Conservation (phyloP, 2,329 filamentous ascomycete genomes). For the Alternaria tenuissima region DNA sequence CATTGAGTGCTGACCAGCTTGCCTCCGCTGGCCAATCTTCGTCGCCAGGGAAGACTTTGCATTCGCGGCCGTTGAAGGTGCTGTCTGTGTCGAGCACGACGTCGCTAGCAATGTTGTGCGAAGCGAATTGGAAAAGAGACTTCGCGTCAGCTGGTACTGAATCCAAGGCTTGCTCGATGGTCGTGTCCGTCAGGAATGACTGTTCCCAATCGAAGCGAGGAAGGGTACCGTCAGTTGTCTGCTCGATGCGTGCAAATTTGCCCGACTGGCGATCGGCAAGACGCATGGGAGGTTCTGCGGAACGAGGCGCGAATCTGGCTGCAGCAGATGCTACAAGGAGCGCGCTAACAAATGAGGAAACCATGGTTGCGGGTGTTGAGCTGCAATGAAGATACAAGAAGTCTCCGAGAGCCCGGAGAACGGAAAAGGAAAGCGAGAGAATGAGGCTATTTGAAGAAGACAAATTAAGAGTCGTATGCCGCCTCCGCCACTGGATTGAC, state of each 20-base stretch:
- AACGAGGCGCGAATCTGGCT: background rate
- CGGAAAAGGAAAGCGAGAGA: background rate
- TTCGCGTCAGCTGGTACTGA: background rate
- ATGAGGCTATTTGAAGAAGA: background rate
- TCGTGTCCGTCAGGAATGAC: background rate
- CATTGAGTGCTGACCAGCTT: constrained; percentile 3
- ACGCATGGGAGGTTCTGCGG: background rate
- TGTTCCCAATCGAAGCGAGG: background rate
- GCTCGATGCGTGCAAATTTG: background rate
- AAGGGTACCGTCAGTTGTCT: background rate
- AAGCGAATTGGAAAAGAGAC: background rate
- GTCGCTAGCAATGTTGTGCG: background rate
- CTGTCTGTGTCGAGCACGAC: background rate
- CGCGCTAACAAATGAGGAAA: background rate
- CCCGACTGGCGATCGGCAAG: background rate
- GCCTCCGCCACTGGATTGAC: background rate
- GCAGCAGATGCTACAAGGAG: background rate
- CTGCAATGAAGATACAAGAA: background rate
- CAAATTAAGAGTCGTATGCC: background rate
- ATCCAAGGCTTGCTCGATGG: background rate
- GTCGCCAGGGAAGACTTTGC: constrained; percentile 2
- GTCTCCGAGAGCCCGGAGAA: background rate
- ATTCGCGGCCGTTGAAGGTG: background rate
- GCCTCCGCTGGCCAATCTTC: constrained; percentile 1
- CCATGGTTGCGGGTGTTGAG: background rate